A percentile compares a stretch with the other conserved stretches of the same genome.
Conservation (phyloP, 2,329 filamentous ascomycete species). For the Penicillium capsulatum region DNA sequence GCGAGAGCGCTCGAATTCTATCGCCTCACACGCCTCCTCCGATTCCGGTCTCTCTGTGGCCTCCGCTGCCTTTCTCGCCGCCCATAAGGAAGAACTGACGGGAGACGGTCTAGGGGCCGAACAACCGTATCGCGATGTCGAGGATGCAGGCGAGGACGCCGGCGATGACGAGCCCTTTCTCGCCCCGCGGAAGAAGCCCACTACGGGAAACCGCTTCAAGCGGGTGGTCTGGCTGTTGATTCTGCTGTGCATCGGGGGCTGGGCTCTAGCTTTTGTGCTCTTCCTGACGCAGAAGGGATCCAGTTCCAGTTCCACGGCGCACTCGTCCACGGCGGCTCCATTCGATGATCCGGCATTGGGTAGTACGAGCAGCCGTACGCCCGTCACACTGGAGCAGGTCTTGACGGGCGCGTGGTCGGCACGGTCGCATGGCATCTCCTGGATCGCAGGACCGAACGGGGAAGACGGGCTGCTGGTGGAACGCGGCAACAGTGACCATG, state of each 20-base stretch:
- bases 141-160: slow-evolving; percentile 27
- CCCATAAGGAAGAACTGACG: slow-evolving; percentile 19
- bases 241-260: slow-evolving; percentile 42
- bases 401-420: slow-evolving; percentile 39
- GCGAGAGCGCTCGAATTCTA: slow-evolving; percentile 22
- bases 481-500: slow-evolving; percentile 51
- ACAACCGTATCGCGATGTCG: slow-evolving; percentile 34
- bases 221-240: slow-evolving; percentile 40
- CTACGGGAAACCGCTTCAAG: slow-evolving; percentile 30
- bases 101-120: slow-evolving; percentile 9
- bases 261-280: slow-evolving; percentile 43
- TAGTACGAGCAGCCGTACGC: slow-evolving; percentile 37
- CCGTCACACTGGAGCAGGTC: slow-evolving; percentile 43
- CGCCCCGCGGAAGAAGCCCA: slow-evolving; percentile 18
- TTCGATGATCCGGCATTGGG: too few species aligned
- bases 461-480: slow-evolving; percentile 80
- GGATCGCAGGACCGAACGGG: slow-evolving; percentile 46
- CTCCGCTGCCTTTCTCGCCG: slow-evolving; percentile 27
- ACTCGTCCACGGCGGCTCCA: too few species aligned
- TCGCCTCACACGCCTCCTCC: slow-evolving; percentile 28
- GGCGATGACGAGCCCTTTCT: slow-evolving; percentile 26
- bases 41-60: slow-evolving; percentile 36
- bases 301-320: too few species aligned
- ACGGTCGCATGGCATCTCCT: slow-evolving; percentile 41
- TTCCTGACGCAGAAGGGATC: slow-evolving; percentile 39